These are phyloP conservation scores for Thamnidium elegans DNA, from an alignment of 192 early-diverging fungal species.

Conservation along the genomic window DNA sequence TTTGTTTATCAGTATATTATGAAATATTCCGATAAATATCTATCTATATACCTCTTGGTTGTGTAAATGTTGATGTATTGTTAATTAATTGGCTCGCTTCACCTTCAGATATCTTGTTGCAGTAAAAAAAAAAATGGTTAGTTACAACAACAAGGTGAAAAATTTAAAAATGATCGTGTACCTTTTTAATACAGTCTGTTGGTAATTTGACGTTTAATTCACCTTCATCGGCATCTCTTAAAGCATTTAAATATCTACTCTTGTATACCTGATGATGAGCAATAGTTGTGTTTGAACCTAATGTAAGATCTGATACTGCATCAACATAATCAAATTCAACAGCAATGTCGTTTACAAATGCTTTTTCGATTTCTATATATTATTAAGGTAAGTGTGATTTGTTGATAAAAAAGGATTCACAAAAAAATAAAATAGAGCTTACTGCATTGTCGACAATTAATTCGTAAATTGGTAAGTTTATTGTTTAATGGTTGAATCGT, in stretches of 20 bases:
- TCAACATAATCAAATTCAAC: constrained; percentile 42
- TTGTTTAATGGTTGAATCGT: constrained; percentile 43
- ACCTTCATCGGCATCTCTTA: constrained; percentile 49
- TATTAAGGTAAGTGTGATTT: background rate
- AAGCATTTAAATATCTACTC: constrained; percentile 42
- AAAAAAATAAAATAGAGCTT: constrained; percentile 8
- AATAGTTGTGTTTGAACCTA: constrained; percentile 35
- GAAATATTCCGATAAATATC: background rate
- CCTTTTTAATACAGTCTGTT: constrained; percentile 30
- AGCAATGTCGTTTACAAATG: constrained; percentile 33
- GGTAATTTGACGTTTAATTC: constrained; percentile 44
- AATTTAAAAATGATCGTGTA: background rate
- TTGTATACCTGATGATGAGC: constrained; percentile 48
- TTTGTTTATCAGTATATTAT: too few species aligned
- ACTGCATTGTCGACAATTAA: constrained; percentile 51
- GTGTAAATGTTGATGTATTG: background rate
- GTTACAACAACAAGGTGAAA: background rate
- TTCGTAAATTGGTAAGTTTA: constrained; percentile 35
- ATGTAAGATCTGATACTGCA: constrained; percentile 40
- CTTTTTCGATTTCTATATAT: constrained; percentile 35
- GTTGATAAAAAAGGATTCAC: background rate
- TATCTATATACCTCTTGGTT: constrained; percentile 27
- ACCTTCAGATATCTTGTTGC: constrained; percentile 12
- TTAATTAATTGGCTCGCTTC: constrained; percentile 8
- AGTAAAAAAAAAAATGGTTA: background rate